A percentile compares a stretch with the other conserved stretches of the same genome.
These are phyloP conservation scores for Coniella vitis DNA, from an alignment of 2,329 filamentous ascomycete genomes.

Conservation along the genomic window DNA sequence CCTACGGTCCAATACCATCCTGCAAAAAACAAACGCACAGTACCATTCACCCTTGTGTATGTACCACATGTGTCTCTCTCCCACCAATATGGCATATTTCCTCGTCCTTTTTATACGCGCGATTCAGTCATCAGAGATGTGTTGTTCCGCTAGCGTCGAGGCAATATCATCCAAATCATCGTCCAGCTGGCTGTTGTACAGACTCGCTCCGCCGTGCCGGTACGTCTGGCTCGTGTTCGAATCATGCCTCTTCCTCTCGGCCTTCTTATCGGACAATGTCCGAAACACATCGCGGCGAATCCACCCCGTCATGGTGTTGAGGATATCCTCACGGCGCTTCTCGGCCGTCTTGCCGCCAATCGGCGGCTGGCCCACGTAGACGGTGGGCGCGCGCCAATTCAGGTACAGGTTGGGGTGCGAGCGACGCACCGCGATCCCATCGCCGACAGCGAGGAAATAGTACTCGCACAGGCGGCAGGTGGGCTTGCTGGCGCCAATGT, in stretches of 20 bases:
- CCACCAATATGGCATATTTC: no score
- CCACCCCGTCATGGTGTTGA: slow-evolving; percentile 21
- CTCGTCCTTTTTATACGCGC: neutral
- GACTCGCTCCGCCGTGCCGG: neutral
- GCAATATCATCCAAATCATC: neutral
- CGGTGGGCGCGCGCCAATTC: slow-evolving; percentile 32
- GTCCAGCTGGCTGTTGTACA: neutral
- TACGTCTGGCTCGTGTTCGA: slow-evolving; percentile 23
- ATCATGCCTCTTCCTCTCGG: slow-evolving; percentile 24
- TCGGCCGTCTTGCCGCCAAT: slow-evolving; percentile 9
- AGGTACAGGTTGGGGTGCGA: slow-evolving; percentile 32
- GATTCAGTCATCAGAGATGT: neutral
- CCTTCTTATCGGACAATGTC: slow-evolving; percentile 23
- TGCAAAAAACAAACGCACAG: no score
- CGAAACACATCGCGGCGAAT: slow-evolving; percentile 24
- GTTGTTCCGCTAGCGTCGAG: neutral
- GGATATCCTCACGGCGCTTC: slow-evolving; percentile 17
- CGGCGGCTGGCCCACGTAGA: slow-evolving; percentile 17
- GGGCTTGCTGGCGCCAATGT: slow-evolving; percentile 36
- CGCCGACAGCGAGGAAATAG: slow-evolving; percentile 24
- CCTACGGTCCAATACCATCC: no score
- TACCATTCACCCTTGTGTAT: no score
- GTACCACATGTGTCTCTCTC: no score
- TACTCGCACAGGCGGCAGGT: slow-evolving; percentile 32
- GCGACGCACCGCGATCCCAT: slow-evolving; percentile 23